Base-by-base conservation (phyloP, 176 grass and related monocot species). In the Oropetium thomaeum region DNA sequence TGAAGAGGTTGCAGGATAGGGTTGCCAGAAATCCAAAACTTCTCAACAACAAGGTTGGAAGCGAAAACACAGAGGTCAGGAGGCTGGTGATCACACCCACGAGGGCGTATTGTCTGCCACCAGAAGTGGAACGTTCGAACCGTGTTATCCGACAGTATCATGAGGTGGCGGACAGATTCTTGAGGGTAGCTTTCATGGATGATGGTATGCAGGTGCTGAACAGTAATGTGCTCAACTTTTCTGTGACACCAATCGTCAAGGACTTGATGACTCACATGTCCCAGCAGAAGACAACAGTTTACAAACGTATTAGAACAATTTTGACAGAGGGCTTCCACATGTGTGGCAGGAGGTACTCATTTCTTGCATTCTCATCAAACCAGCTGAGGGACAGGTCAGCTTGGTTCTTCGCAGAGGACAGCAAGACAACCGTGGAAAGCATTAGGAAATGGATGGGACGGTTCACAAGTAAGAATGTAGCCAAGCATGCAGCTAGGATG, bases 171-270 rank as follows among this genome's bases (percentile, higher is more conserved):
- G 94, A 97, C 68, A 76, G 90, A 34, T 97, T 97, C 71, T 64
- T 97, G 85, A 93, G 94, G 67, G 94, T 97, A 39, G 90, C 90
- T 35, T 93, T 97, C 58, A 97, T 85, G 83, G 94, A 97, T 32
- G 94, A 97, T 76, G 90, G 83, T 5, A 89, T 87, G 88, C 80
- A 91, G 73, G 44, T 25, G 8, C 77, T 97, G 3, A 97, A 93
- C 63, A 93, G 58, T 62, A 79, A 65, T 77, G 86, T 86, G 26
- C 79, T 97, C 5, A 91, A 91, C 59, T 97, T 82, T 61, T 91
- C 78, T 35, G 71, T 78, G 0, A 80, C 94, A 0, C 81, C 86
- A 20, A 93, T 97, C 22, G 88, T 97, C 40, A 89, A 67, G 73
- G 81, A 89, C 16, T 65, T 93, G 68, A 93, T 87, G 63, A 80